These are phyloP conservation scores for Fusarium xylarioides DNA, from an alignment of 2,329 filamentous ascomycete species.

Conservation along the genomic window DNA sequence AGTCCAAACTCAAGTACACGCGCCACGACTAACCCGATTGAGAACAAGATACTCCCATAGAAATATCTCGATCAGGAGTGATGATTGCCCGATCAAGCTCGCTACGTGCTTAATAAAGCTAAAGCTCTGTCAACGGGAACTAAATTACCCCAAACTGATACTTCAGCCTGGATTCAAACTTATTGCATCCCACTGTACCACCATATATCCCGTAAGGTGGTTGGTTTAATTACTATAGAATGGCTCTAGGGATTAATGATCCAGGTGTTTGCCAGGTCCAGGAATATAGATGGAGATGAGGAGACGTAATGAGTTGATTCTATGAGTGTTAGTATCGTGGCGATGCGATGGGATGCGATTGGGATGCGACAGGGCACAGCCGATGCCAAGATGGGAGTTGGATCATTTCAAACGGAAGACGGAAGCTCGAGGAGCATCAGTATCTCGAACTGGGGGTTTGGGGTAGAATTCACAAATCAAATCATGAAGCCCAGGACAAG, in stretches of 20 bases:
- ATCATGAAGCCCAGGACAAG: conserved; percentile 1
- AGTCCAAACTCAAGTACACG: no score
- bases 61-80: no score
- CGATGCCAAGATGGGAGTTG: conserved; percentile 36
- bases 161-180: no score
- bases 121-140: no score
- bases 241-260: background rate
- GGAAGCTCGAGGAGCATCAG: background rate
- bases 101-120: no score
- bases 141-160: no score
- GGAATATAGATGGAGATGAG: conserved; percentile 1
- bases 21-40: no score
- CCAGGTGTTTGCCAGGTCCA: conserved; percentile 10
- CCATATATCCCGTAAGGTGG: background rate
- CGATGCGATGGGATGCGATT: conserved; percentile 28
- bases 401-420: conserved; percentile 6
- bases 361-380: background rate
- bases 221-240: background rate
- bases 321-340: conserved; percentile 30
- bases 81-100: no score
- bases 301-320: conserved; percentile 23
- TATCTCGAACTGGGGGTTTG: conserved; percentile 10
- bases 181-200: no score
- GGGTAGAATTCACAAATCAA: conserved; percentile 14
- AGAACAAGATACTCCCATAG: no score